Percentiles rank a stretch among this genome's conserved stretches.
Evolutionary conservation across 129 eudicot species (phyloP).

Genomic region (Oenanthe sinensis): DNA sequence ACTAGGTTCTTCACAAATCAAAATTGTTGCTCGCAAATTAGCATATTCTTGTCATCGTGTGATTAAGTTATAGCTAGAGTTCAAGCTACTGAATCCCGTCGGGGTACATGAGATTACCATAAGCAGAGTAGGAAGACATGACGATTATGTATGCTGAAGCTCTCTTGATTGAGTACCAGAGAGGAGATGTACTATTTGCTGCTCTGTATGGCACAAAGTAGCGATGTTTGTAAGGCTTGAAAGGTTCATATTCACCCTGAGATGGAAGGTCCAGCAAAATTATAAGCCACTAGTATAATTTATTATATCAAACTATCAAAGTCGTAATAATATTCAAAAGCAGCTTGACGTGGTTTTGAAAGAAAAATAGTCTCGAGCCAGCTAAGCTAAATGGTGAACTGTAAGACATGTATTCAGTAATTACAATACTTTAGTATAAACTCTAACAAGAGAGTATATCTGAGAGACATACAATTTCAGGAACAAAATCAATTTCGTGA

Average conservation of each 20-base stretch:
- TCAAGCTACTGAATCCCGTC: not conserved
- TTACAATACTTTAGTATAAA: not conserved
- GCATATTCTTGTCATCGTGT: not conserved
- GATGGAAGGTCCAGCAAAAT: not conserved
- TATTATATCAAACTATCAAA: too few relatives aligned
- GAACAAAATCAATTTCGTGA: constrained; percentile 76
- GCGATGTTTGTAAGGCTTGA: constrained; percentile 74
- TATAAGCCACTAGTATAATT: too few relatives aligned
- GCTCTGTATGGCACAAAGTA: constrained; percentile 52
- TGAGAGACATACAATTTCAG: constrained; percentile 41
- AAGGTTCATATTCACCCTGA: constrained; percentile 85
- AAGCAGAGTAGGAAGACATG: constrained; percentile 91
- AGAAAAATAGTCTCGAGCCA: not conserved
- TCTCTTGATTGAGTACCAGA: constrained; percentile 90
- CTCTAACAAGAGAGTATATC: not conserved
- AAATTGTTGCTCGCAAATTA: not conserved
- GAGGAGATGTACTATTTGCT: constrained; percentile 69
- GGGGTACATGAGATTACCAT: constrained; percentile 33
- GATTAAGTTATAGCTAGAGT: not conserved
- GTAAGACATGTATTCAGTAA: not conserved
- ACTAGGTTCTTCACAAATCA: not conserved
- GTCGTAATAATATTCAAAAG: not conserved
- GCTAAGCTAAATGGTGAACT: not conserved
- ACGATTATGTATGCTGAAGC: constrained; percentile 92
- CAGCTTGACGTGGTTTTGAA: not conserved